phyloP scores from a whole-genome alignment of 2,329 filamentous ascomycete genomes.

The Meredithiella fracta region DNA sequence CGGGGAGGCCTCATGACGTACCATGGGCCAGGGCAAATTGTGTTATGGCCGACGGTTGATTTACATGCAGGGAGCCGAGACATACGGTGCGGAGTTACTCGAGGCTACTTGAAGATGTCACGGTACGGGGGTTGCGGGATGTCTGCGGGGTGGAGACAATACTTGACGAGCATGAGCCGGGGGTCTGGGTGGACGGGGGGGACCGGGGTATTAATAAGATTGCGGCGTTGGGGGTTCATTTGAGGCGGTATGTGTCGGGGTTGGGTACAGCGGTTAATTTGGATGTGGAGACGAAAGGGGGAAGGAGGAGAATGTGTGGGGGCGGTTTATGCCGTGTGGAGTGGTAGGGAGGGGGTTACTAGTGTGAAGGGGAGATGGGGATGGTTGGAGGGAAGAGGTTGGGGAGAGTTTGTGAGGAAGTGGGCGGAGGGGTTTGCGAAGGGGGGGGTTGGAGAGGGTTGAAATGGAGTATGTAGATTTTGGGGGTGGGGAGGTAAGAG shows the following conservation, averaged over 20 bases:
- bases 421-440: constrained; percentile 12
- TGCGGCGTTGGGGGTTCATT: constrained; percentile 80
- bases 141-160: constrained; percentile 41
- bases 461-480: background rate
- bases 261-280: constrained; percentile 74
- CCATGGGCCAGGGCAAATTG: constrained; percentile 82
- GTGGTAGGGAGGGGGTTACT: constrained; percentile 67
- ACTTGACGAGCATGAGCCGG: constrained; percentile 57
- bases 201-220: constrained; percentile 45
- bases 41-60: constrained; percentile 86
- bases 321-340: constrained; percentile 77
- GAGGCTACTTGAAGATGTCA: constrained; percentile 56
- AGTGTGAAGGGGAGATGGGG: constrained; percentile 44
- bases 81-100: constrained; percentile 59
- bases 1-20: constrained; percentile 87
- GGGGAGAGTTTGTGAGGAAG: constrained; percentile 2
- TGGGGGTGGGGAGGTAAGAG: too few relatives aligned
- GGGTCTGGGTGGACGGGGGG: constrained; percentile 51
- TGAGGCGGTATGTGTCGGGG: constrained; percentile 65
- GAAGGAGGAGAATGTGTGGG: constrained; percentile 34
- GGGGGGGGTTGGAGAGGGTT: background rate
- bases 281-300: constrained; percentile 35
- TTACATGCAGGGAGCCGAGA: constrained; percentile 42
- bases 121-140: constrained; percentile 45
- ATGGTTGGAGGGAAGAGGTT: constrained; percentile 6